Conservation (phyloP, 2,329 filamentous ascomycete species). For the Beauveria asiatica region DNA sequence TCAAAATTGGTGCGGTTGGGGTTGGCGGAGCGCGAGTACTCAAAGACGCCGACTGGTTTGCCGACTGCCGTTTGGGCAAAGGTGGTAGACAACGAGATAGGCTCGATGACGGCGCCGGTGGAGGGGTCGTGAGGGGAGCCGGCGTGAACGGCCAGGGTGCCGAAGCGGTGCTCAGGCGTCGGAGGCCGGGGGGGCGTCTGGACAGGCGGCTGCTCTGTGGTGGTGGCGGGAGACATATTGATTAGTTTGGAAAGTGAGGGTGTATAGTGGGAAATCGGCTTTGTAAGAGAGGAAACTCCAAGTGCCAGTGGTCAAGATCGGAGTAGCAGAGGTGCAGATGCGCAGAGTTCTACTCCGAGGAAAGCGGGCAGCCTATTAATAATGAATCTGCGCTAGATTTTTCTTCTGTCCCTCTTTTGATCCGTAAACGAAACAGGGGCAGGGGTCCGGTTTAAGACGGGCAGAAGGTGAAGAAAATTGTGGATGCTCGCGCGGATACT, state of each 20-base stretch:
- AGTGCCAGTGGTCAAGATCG: neutral
- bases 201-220: conserved; percentile 41
- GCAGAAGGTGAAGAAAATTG: neutral
- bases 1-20: conserved; percentile 96
- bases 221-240: conserved; percentile 23
- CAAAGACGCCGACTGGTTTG: conserved; percentile 77
- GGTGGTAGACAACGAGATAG: conserved; percentile 93
- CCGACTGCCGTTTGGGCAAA: conserved; percentile 89
- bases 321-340: neutral
- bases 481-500: conserved; percentile 8
- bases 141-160: conserved; percentile 89
- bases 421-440: conserved; percentile 4
- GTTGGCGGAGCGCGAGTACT: conserved; percentile 90
- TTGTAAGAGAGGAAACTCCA: neutral
- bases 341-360: neutral
- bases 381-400: conserved; percentile 3
- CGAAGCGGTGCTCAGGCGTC: conserved; percentile 73
- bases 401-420: neutral
- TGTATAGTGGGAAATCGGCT: neutral
- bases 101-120: conserved; percentile 91
- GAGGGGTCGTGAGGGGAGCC: conserved; percentile 82
- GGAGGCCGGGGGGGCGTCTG: conserved; percentile 64
- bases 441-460: conserved; percentile 7
- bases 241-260: neutral
- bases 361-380: conserved; percentile 5